Conservation (phyloP, 108 stramenopile species). For the Cyclotella sp. region DNA sequence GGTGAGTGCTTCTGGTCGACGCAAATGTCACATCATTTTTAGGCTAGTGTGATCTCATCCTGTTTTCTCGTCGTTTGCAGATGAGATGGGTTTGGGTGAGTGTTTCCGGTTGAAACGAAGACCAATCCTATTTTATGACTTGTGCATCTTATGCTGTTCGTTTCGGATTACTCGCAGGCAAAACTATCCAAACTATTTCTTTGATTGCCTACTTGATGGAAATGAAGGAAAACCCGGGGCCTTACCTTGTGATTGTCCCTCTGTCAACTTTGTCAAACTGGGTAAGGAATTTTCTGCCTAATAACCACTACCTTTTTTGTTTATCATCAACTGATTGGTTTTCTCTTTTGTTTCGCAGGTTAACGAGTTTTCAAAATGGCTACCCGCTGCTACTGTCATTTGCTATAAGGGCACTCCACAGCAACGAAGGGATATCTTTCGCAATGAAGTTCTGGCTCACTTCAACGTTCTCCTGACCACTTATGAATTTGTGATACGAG, state of each 20-base stretch:
- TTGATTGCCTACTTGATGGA: slow-evolving; percentile 91
- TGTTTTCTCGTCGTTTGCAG: slow-evolving; percentile 1
- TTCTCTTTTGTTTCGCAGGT: neutral
- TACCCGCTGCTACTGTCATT: slow-evolving; percentile 66
- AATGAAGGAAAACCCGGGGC: slow-evolving; percentile 77
- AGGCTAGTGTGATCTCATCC: no score
- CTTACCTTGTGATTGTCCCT: slow-evolving; percentile 92
- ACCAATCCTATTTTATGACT: neutral
- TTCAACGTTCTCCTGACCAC: slow-evolving; percentile 93
- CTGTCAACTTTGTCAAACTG: slow-evolving; percentile 92
- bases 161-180: slow-evolving; percentile 57
- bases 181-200: slow-evolving; percentile 95
- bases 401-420: slow-evolving; percentile 80
- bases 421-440: slow-evolving; percentile 75
- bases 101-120: neutral
- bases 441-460: slow-evolving; percentile 78
- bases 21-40: no score
- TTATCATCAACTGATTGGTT: no score
- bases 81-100: slow-evolving; percentile 78
- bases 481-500: slow-evolving; percentile 93
- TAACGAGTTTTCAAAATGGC: slow-evolving; percentile 87
- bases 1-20: no score
- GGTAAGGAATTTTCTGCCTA: slow-evolving; percentile 27
- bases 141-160: neutral
- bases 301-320: no score